Conservation (phyloP, 768 basidiomycete genomes). For the Fomitopsis pulvina region DNA sequence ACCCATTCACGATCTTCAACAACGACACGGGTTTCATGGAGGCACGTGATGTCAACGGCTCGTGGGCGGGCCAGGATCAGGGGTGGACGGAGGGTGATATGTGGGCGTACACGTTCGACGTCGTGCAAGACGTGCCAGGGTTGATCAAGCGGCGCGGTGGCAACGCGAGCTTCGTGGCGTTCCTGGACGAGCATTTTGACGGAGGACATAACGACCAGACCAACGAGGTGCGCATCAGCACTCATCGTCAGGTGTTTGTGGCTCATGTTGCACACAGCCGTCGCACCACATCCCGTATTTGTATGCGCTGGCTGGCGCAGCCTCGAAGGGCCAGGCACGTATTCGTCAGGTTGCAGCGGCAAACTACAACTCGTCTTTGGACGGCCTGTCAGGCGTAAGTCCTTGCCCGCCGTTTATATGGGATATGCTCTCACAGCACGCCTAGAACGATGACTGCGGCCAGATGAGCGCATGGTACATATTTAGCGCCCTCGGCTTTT, state of each 20-base stretch:
- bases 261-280: conserved; percentile 36
- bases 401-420: neutral
- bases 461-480: conserved; percentile 91
- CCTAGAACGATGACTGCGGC: conserved; percentile 81
- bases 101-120: conserved; percentile 76
- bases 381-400: conserved; percentile 66
- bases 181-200: conserved; percentile 52
- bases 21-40: conserved; percentile 74
- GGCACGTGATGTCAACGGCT: conserved; percentile 59
- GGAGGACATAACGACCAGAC: conserved; percentile 75
- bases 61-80: conserved; percentile 59
- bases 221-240: conserved; percentile 51
- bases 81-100: conserved; percentile 84
- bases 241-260: neutral
- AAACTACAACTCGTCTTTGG: conserved; percentile 63
- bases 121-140: conserved; percentile 62
- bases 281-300: conserved; percentile 85
- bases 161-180: conserved; percentile 53
- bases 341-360: conserved; percentile 56
- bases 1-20: conserved; percentile 66
- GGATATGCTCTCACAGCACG: neutral
- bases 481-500: conserved; percentile 78
- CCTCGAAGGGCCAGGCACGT: conserved; percentile 65
- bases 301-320: conserved; percentile 65
- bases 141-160: conserved; percentile 63